A percentile compares a stretch with the other conserved stretches of the same genome.
phyloP scores from a whole-genome alignment of 768 basidiomycete genomes.

The Tylopilus rubrobrunneus region DNA sequence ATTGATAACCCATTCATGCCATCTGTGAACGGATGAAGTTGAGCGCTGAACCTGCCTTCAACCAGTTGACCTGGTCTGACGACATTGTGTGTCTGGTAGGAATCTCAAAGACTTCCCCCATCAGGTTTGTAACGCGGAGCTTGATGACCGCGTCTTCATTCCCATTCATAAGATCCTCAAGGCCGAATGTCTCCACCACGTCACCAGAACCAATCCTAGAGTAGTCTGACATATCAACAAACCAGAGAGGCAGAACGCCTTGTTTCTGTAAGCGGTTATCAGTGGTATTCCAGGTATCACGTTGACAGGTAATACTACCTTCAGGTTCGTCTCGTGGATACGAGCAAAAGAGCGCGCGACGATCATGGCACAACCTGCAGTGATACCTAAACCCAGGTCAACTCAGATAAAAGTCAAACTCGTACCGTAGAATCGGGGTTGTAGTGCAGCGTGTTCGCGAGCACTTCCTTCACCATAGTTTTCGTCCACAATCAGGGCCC shows the following conservation, averaged over 20 bases:
- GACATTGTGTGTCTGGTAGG: slow-evolving; percentile 87
- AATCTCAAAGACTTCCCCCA: slow-evolving; percentile 64
- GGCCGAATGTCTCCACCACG: slow-evolving; percentile 76
- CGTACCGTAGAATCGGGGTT: slow-evolving; percentile 89
- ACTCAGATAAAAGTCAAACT: not conserved
- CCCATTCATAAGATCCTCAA: slow-evolving; percentile 58
- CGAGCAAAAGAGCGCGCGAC: slow-evolving; percentile 93
- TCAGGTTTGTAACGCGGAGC: slow-evolving; percentile 63
- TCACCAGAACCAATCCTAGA: slow-evolving; percentile 79
- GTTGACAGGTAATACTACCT: slow-evolving; percentile 44
- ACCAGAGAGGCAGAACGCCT: slow-evolving; percentile 95
- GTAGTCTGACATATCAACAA: slow-evolving; percentile 84
- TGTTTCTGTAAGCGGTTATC: slow-evolving; percentile 67
- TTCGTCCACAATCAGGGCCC: slow-evolving; percentile 93
- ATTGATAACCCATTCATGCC: slow-evolving; percentile 10
- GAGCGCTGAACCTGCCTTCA: slow-evolving; percentile 82
- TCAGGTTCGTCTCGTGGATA: slow-evolving; percentile 97
- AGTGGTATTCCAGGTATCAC: not conserved
- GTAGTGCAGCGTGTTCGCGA: slow-evolving; percentile 94
- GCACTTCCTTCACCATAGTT: slow-evolving; percentile 99
- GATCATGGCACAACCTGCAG: slow-evolving; percentile 76
- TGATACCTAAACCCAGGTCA: not conserved
- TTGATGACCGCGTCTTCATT: slow-evolving; percentile 40
- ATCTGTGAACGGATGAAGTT: slow-evolving; percentile 78
- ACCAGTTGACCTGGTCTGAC: slow-evolving; percentile 85